Percentiles rank a stretch among this genome's conserved stretches.
Evolutionary conservation across 345 rosid genomes (phyloP).

Genomic region (Raphanus sativus): DNA sequence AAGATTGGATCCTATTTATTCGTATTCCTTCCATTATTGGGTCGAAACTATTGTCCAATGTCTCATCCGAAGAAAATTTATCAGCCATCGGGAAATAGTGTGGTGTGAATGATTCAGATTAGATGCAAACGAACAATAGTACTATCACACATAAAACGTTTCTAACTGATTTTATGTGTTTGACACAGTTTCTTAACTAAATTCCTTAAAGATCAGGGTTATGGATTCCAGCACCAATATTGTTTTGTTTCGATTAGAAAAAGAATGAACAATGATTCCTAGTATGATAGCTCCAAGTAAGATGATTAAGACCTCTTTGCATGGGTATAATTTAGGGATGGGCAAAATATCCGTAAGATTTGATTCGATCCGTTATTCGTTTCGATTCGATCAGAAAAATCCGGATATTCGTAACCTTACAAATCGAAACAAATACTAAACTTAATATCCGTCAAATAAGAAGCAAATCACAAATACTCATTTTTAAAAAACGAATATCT

Average conservation of each 20-base stretch:
- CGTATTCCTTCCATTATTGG: constrained; percentile 10
- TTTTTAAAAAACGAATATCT: no score
- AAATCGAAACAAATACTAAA: no score
- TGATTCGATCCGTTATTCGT: no score
- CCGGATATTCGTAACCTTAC: no score
- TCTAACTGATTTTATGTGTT: background rate
- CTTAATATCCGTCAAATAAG: no score
- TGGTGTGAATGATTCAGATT: constrained; percentile 7
- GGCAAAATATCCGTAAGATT: no score
- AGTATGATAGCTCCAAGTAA: background rate
- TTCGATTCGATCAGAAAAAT: no score
- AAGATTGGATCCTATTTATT: constrained; percentile 7
- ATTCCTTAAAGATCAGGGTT: background rate
- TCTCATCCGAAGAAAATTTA: background rate
- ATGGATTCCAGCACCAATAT: constrained; percentile 25
- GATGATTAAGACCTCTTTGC: background rate
- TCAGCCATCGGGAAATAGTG: constrained; percentile 1
- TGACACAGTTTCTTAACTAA: background rate
- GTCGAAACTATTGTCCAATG: constrained; percentile 22
- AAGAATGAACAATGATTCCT: background rate
- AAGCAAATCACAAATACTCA: no score
- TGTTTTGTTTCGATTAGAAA: constrained; percentile 27
- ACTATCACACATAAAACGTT: background rate
- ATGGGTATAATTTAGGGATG: background rate
- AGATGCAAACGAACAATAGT: background rate